Conservation (phyloP, 1,284 basidiomycete species). For the Pterulicium gracile region DNA sequence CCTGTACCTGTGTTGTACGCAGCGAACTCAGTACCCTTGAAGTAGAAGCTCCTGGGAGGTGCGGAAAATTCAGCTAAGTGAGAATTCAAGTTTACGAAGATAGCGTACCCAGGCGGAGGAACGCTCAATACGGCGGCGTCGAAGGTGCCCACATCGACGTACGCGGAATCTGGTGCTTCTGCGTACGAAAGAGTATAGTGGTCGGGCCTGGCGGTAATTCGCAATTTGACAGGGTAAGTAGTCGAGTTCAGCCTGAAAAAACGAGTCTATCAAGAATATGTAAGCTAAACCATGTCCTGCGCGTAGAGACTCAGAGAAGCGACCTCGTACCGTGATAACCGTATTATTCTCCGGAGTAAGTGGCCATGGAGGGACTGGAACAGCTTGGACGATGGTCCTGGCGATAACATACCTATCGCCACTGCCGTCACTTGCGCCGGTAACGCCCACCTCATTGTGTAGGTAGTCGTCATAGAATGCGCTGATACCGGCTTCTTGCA, state of each 20-base stretch:
- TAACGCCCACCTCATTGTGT: slow-evolving; percentile 26
- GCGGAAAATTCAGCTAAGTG: neutral
- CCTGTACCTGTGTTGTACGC: slow-evolving; percentile 28
- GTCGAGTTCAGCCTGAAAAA: slow-evolving; percentile 16
- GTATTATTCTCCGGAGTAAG: slow-evolving; percentile 23
- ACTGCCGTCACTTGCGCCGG: slow-evolving; percentile 12
- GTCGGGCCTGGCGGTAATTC: slow-evolving; percentile 17
- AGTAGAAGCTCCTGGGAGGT: slow-evolving; percentile 21
- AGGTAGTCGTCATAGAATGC: slow-evolving; percentile 24
- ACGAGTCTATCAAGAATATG: slow-evolving; percentile 12
- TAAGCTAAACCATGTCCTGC: neutral
- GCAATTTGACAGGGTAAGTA: slow-evolving; percentile 19
- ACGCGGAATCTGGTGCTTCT: slow-evolving; percentile 16
- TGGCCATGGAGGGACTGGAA: slow-evolving; percentile 24
- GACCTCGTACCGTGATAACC: slow-evolving; percentile 18
- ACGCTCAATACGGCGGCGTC: slow-evolving; percentile 21
- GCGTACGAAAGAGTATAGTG: slow-evolving; percentile 22
- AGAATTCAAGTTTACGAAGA: slow-evolving; percentile 10
- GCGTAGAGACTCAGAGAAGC: neutral
- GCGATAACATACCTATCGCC: slow-evolving; percentile 17
- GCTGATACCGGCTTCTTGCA: slow-evolving; percentile 25
- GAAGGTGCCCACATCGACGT: slow-evolving; percentile 16
- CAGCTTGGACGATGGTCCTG: slow-evolving; percentile 19
- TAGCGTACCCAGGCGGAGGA: slow-evolving; percentile 17
- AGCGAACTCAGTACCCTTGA: slow-evolving; percentile 25